phyloP scores from a whole-genome alignment of 2,329 filamentous ascomycete species.

The Pseudopyrenochaeta lycopersici region DNA sequence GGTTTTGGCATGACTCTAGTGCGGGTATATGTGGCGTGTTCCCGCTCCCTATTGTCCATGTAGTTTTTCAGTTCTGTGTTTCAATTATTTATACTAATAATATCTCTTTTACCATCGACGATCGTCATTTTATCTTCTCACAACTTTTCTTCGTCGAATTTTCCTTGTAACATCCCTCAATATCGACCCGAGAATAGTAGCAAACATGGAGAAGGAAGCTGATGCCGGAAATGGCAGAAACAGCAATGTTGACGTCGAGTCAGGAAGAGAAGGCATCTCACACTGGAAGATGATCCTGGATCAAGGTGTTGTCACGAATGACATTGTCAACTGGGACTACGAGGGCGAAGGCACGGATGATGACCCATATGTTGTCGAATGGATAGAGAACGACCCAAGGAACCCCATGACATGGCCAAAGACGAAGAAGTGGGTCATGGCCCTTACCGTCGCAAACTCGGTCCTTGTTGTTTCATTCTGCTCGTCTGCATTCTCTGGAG shows the following conservation, averaged over 20 bases:
- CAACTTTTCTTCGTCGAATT: neutral
- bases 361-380: conserved; percentile 57
- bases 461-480: conserved; percentile 56
- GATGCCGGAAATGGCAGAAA: conserved; percentile 15
- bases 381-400: conserved; percentile 57
- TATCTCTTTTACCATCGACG: neutral
- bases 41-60: conserved; percentile 3
- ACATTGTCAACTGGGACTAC: conserved; percentile 52
- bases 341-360: conserved; percentile 54
- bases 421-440: conserved; percentile 54
- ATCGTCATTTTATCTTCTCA: neutral
- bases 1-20: conserved; percentile 1
- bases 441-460: conserved; percentile 52
- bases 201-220: conserved; percentile 28
- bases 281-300: conserved; percentile 49
- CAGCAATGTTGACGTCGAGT: conserved; percentile 41
- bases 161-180: neutral
- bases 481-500: conserved; percentile 53
- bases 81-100: neutral
- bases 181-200: conserved; percentile 5
- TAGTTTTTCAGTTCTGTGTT: neutral
- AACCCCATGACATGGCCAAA: conserved; percentile 54
- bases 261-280: conserved; percentile 43
- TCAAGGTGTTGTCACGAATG: conserved; percentile 48
- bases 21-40: conserved; percentile 23